These are phyloP conservation scores for Lipomyces starkeyi DNA, from an alignment of 805 yeast genomes.

Conservation along the genomic window DNA sequence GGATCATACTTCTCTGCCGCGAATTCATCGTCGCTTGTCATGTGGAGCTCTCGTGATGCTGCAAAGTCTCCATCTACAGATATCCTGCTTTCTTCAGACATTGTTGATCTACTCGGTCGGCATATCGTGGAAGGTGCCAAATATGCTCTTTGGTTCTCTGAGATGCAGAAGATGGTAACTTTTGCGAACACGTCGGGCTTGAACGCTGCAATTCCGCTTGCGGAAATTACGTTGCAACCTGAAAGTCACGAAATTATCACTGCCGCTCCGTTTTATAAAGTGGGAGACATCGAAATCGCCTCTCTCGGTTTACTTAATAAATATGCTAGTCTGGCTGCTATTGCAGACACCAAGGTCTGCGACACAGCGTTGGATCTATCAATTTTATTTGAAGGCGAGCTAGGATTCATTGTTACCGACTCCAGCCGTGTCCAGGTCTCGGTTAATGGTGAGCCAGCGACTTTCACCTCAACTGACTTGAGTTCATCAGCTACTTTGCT, in stretches of 20 bases:
- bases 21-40: conserved; percentile 7
- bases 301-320: conserved; percentile 12
- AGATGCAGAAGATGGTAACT: background rate
- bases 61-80: conserved; percentile 8
- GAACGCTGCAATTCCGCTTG: conserved; percentile 3
- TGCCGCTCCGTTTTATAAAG: conserved; percentile 8
- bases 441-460: conserved; percentile 1
- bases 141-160: conserved; percentile 9
- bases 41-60: conserved; percentile 18
- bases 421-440: background rate
- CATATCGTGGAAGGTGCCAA: background rate
- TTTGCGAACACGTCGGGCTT: background rate
- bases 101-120: conserved; percentile 6
- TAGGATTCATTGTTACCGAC: conserved; percentile 11
- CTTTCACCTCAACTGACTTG: background rate
- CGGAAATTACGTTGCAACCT: conserved; percentile 5
- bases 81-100: conserved; percentile 1
- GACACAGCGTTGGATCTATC: background rate
- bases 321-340: conserved; percentile 16
- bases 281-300: conserved; percentile 8
- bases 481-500: background rate
- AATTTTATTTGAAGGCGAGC: conserved; percentile 7
- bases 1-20: conserved; percentile 14
- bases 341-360: background rate
- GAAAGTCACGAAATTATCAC: conserved; percentile 1